Conservation (phyloP, 2,329 filamentous ascomycete species). For the Fusarium caatingaense region DNA sequence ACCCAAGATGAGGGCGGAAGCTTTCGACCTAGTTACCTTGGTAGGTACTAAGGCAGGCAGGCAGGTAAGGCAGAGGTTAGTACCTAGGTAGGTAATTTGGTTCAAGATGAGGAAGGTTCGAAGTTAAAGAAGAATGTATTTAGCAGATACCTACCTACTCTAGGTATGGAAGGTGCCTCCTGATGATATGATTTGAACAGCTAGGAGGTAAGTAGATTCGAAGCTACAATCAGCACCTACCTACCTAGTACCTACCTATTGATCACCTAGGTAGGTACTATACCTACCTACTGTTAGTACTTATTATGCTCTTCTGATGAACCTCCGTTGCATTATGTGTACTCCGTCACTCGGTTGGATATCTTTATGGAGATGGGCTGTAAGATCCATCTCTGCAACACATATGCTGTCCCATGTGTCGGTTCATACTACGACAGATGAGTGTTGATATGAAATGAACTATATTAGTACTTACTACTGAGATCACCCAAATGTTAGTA, state of each 20-base stretch:
- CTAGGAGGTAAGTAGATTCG: neutral
- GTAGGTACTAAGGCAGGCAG: neutral
- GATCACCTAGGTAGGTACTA: too few relatives aligned
- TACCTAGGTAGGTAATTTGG: neutral
- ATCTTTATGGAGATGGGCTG: neutral
- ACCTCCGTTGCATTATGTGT: neutral
- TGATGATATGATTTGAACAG: neutral
- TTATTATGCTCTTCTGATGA: neutral
- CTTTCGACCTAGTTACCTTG: neutral
- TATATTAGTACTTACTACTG: neutral
- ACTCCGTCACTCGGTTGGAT: neutral
- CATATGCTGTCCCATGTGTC: conserved; percentile 1
- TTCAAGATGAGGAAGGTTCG: neutral
- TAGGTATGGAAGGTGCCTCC: neutral
- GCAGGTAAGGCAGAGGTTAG: too few relatives aligned
- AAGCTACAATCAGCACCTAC: neutral
- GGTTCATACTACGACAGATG: neutral
- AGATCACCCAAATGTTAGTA: neutral
- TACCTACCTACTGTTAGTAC: neutral
- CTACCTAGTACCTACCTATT: neutral
- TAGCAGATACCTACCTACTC: neutral
- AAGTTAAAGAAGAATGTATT: neutral
- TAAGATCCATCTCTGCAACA: neutral
- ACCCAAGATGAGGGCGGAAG: neutral
- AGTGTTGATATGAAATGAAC: neutral